These are phyloP conservation scores for Magnusiomyces clavatus DNA, from an alignment of 1,139 yeast species.

Conservation along the genomic window DNA sequence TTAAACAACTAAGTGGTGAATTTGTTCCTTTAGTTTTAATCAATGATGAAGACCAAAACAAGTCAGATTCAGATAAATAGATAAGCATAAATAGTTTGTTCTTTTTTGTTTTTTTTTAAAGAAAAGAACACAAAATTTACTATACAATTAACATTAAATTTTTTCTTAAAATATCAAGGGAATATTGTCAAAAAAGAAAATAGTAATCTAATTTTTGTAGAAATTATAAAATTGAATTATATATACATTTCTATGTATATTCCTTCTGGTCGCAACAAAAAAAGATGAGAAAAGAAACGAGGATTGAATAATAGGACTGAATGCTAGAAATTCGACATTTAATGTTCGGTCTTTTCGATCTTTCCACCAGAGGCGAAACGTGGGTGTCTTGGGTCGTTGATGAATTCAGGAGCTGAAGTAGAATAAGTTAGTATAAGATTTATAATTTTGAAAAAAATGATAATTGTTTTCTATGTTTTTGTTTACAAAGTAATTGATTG, in stretches of 20 bases:
- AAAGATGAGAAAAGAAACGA: background rate
- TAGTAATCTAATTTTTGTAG: background rate
- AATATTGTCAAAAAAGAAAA: slow-evolving; percentile 1
- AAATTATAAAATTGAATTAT: background rate
- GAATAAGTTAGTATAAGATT: background rate
- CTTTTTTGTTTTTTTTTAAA: background rate
- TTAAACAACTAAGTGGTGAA: slow-evolving; percentile 23
- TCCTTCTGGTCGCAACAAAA: too few species aligned
- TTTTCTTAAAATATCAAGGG: background rate
- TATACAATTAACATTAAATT: background rate
- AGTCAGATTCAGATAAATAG: slow-evolving; percentile 10
- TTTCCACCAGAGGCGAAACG: slow-evolving; percentile 53
- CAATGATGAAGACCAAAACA: slow-evolving; percentile 18
- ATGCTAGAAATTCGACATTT: background rate
- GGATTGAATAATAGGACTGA: background rate
- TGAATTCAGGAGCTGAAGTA: slow-evolving; percentile 43
- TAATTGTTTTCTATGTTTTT: too few species aligned
- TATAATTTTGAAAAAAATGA: background rate
- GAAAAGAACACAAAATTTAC: background rate
- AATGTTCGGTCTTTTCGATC: slow-evolving; percentile 37
- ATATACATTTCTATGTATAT: background rate
- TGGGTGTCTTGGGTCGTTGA: slow-evolving; percentile 76
- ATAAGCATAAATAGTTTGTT: slow-evolving; percentile 16
- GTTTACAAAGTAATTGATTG: background rate
- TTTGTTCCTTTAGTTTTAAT: slow-evolving; percentile 23